These are phyloP conservation scores for Fusarium acutatum DNA, from an alignment of 2,329 filamentous ascomycete genomes.

Conservation along the genomic window DNA sequence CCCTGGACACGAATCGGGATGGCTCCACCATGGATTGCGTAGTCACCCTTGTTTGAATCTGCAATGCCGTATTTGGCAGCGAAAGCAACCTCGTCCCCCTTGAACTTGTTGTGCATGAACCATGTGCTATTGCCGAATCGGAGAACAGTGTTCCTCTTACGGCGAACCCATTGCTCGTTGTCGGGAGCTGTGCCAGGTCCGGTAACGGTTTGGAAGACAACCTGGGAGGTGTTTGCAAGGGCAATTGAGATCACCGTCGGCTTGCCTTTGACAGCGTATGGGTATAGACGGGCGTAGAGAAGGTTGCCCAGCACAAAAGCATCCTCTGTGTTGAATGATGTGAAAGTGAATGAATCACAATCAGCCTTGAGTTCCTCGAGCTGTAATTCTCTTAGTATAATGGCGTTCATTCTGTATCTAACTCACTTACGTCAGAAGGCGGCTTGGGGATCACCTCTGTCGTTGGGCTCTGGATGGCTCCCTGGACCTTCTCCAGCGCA, in stretches of 20 bases:
- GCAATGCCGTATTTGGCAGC: conserved; percentile 71
- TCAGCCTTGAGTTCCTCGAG: conserved; percentile 44
- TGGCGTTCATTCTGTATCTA: background rate
- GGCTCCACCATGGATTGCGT: conserved; percentile 81
- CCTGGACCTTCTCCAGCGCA: conserved; percentile 34
- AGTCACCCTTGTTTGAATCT: conserved; percentile 63
- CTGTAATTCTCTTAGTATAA: conserved; percentile 27
- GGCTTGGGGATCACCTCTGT: conserved; percentile 26
- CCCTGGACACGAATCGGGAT: conserved; percentile 76
- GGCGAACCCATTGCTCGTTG: conserved; percentile 73
- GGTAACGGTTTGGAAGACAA: conserved; percentile 75
- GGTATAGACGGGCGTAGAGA: conserved; percentile 69
- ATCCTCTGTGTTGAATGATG: conserved; percentile 68
- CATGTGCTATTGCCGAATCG: conserved; percentile 76
- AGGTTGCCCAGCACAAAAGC: conserved; percentile 72
- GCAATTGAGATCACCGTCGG: conserved; percentile 71
- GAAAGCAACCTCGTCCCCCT: conserved; percentile 71
- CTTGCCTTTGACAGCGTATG: conserved; percentile 49
- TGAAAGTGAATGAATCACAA: conserved; percentile 55
- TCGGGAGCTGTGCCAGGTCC: conserved; percentile 74
- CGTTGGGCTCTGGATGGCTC: conserved; percentile 22
- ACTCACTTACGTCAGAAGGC: conserved; percentile 30
- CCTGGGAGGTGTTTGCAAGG: conserved; percentile 65
- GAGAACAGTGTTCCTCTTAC: conserved; percentile 77
- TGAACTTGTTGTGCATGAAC: conserved; percentile 74